A percentile compares a stretch with the other conserved stretches of the same genome.
phyloP scores from a whole-genome alignment of 1,139 yeast genomes.

The Candida sp. region DNA sequence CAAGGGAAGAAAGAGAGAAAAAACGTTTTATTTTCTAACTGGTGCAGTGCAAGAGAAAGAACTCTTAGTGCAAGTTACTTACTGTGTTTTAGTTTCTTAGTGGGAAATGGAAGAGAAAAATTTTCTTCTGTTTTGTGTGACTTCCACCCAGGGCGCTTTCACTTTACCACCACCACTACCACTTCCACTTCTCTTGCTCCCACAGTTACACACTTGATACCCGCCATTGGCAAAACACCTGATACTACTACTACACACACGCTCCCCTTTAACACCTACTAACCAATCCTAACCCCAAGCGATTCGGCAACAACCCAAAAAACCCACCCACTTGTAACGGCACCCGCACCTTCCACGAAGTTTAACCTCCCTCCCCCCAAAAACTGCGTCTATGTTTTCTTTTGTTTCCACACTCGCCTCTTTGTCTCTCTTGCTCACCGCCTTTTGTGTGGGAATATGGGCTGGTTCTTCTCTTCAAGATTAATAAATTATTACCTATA shows the following conservation, averaged over 20 bases:
- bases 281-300: no score
- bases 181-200: neutral
- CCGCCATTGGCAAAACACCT: neutral
- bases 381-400: neutral
- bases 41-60: no score
- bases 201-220: neutral
- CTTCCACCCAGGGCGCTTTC: neutral
- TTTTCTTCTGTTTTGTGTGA: neutral
- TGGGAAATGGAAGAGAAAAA: neutral
- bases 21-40: neutral
- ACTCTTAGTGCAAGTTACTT: neutral
- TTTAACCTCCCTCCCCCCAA: neutral
- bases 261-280: neutral
- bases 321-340: no score
- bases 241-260: neutral
- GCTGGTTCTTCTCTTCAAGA: neutral
- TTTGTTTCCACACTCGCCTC: neutral
- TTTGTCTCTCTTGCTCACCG: neutral
- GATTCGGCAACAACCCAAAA: no score
- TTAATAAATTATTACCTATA: neutral
- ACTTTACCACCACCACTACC: no score
- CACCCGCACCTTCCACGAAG: neutral
- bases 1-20: neutral
- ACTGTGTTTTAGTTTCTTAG: conserved; percentile 1
- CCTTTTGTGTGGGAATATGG: neutral